These are phyloP conservation scores for Eremochloa ophiuroides DNA, from an alignment of 176 grass and related monocot genomes.

Conservation along the genomic window DNA sequence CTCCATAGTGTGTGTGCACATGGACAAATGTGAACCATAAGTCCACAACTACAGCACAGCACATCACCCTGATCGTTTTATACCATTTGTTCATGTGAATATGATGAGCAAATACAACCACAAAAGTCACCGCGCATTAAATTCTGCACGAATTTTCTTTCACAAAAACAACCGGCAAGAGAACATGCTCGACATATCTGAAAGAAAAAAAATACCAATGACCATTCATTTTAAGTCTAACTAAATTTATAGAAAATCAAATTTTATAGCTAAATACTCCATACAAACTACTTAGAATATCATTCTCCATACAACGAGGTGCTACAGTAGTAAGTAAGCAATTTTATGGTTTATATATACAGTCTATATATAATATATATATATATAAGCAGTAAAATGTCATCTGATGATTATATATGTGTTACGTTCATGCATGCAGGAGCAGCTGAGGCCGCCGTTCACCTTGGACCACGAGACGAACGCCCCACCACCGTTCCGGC, in stretches of 20 bases:
- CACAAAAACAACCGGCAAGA: background rate
- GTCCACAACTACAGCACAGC: background rate
- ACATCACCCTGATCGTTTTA: background rate
- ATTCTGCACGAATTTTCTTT: background rate
- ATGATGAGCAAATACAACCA: background rate
- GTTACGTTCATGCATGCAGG: conserved; percentile 37
- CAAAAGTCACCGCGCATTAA: background rate
- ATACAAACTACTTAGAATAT: too few species aligned
- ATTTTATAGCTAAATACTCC: too few species aligned
- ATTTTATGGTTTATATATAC: background rate
- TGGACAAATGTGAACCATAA: conserved; percentile 17
- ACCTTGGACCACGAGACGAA: conserved; percentile 1
- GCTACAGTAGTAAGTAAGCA: background rate
- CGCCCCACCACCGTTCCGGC: conserved; percentile 32
- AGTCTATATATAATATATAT: too few species aligned
- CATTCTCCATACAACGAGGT: too few species aligned
- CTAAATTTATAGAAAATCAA: too few species aligned
- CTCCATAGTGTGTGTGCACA: too few species aligned
- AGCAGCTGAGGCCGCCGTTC: conserved; percentile 45
- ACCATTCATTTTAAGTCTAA: too few species aligned
- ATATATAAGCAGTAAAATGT: too few species aligned
- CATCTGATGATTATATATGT: background rate
- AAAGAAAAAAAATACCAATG: too few species aligned
- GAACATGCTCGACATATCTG: background rate
- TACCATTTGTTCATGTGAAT: background rate